A percentile compares a stretch with the other conserved stretches of the same genome.
Evolutionary conservation across 768 basidiomycete genomes (phyloP).

Genomic region (Jaapia argillacea): DNA sequence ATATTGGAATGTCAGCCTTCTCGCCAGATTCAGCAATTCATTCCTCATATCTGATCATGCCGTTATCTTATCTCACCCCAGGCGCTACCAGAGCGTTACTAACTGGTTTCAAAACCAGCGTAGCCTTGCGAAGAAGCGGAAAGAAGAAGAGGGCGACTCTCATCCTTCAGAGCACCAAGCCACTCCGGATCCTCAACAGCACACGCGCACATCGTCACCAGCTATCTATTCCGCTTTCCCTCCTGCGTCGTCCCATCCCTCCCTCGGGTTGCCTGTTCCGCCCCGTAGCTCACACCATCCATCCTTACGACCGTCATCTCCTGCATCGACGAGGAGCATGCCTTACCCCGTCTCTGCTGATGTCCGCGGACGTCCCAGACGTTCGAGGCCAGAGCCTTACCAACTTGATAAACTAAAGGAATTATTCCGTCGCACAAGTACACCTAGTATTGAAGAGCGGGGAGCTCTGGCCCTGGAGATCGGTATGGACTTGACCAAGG

Average conservation of each 20-base stretch:
- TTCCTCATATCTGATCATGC: slow-evolving; percentile 7
- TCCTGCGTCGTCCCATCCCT: slow-evolving; percentile 19
- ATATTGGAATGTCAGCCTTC: slow-evolving; percentile 61
- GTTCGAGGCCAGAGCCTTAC: slow-evolving; percentile 70
- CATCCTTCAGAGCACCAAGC: slow-evolving; percentile 16
- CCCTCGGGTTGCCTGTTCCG: slow-evolving; percentile 22
- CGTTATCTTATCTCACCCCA: slow-evolving; percentile 21
- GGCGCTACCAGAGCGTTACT: slow-evolving; percentile 72
- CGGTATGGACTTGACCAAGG: slow-evolving; percentile 80
- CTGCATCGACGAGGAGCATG: slow-evolving; percentile 24
- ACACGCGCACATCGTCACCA: slow-evolving; percentile 11
- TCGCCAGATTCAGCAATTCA: slow-evolving; percentile 8
- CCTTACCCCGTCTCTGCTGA: slow-evolving; percentile 17
- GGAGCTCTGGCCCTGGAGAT: slow-evolving; percentile 63
- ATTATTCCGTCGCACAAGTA: slow-evolving; percentile 55
- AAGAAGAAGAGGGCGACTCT: slow-evolving; percentile 40
- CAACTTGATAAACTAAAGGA: slow-evolving; percentile 70
- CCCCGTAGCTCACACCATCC: slow-evolving; percentile 34
- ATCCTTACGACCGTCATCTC: slow-evolving; percentile 28
- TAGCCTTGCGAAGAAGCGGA: slow-evolving; percentile 63
- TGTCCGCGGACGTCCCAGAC: slow-evolving; percentile 45
- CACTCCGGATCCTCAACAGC: slow-evolving; percentile 13
- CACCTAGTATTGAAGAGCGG: slow-evolving; percentile 75
- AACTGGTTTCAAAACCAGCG: slow-evolving; percentile 89
- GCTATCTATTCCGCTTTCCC: slow-evolving; percentile 19